Evolutionary conservation across 768 basidiomycete species (phyloP).

Genomic region (Russula lepida): DNA sequence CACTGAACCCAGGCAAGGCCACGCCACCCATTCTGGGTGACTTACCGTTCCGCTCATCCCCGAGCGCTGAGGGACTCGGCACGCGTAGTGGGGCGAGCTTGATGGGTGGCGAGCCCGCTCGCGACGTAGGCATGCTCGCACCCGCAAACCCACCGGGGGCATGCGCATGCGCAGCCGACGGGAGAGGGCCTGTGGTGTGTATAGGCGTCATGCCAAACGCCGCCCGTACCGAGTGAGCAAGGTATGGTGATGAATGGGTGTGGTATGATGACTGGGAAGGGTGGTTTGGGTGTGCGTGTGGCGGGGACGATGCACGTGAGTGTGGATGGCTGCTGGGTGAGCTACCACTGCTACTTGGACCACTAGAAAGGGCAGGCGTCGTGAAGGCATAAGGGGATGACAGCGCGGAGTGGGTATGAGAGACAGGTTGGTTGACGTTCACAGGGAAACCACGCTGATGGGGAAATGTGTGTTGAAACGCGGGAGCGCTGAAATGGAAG

Average conservation of each 20-base stretch:
- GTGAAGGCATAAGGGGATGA: conserved; percentile 29
- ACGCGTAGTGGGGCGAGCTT: conserved; percentile 60
- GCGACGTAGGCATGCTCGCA: conserved; percentile 41
- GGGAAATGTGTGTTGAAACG: conserved; percentile 25
- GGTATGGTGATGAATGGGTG: conserved; percentile 28
- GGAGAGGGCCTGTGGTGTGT: conserved; percentile 33
- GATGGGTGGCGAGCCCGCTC: conserved; percentile 65
- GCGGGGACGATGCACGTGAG: conserved; percentile 53
- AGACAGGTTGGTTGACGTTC: conserved; percentile 17
- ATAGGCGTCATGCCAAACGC: conserved; percentile 94
- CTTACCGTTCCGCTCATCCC: conserved; percentile 13
- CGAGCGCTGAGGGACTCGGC: conserved; percentile 25
- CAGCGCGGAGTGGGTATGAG: conserved; percentile 25
- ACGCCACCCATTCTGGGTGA: conserved; percentile 20
- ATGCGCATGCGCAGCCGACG: conserved; percentile 21
- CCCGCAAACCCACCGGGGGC: conserved; percentile 9
- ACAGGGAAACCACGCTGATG: conserved; percentile 23
- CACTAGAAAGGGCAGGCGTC: conserved; percentile 57
- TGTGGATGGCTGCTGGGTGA: conserved; percentile 49
- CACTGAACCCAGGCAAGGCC: conserved; percentile 27
- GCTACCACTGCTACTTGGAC: conserved; percentile 55
- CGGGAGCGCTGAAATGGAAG: conserved; percentile 25
- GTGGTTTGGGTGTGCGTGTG: conserved; percentile 26
- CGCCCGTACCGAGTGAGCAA: conserved; percentile 76
- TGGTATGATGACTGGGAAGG: conserved; percentile 20